Evolutionary conservation across 2,329 filamentous ascomycete species (phyloP), one percentile per base, ranked within the genome.

Genomic region (Podosphaera aphanis): DNA sequence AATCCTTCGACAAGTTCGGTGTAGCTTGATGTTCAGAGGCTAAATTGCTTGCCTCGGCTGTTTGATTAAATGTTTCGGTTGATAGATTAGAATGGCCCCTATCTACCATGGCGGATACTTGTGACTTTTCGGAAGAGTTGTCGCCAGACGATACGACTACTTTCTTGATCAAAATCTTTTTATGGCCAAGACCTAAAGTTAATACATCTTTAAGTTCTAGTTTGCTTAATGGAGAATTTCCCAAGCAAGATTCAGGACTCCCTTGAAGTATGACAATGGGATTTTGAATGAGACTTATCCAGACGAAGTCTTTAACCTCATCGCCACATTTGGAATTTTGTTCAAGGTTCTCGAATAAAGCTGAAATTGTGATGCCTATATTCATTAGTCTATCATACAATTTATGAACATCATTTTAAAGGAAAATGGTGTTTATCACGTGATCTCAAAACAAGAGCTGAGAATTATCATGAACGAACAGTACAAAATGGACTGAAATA

Each of bases 291-390:
- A 52, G 44, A 15, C 20, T 33, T 38, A 47, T 35, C 51, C 51
- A 52, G 15, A 51, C 18, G 15, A 31, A 29, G 27, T 48, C 46
- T 27, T 48, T 50, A 16, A 42, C 11, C 4, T 31, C 18, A 10
- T 44, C 41, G 41, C 47, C 41, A 37, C 38, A 25, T 13, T 16
- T 43, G 36, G 43, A 38, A 19, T 16, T 3, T 8, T 27, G 40
- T 5, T 49, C 44, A 18, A 50, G 19, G 21, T 39, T 42, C 11
- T 48, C 41, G 16, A 51, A 48, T 19, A 52, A 42, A 13, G 38
- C 37, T 21, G 43, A 25, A 19, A 52, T 49, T 20, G 47, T 43
- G 15, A 52, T 45, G n/a, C 46, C 49, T 50, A 21, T 5, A 20
- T 20, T 23, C 37, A 15, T 39, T 23, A 39, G 37, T 39, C 18